Evolutionary conservation across 2,329 filamentous ascomycete genomes (phyloP), one percentile per base, ranked within the genome.

Genomic region (Alternaria alternata): DNA sequence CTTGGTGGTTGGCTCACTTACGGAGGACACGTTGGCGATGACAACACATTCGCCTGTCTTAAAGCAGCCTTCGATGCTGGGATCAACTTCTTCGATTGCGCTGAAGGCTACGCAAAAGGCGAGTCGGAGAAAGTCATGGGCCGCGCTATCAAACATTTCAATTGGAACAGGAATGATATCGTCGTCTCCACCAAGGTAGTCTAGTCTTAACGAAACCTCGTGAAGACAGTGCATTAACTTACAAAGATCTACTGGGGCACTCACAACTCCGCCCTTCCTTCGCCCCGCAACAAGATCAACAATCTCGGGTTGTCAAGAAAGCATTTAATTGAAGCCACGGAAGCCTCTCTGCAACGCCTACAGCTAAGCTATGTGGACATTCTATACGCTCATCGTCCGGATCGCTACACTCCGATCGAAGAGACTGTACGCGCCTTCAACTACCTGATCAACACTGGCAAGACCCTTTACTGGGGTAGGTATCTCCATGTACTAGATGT

Each of bases 401-500:
- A 92, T 73, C 83, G 87, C 8, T 81, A 86, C 47, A 91, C 88
- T 0, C 89, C 89, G 3, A 91, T 91, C 79, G 88, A 90, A 75
- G 89, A 91, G 80, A 87, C 85, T 2, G 88, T 91, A 38, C 86
- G 88, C 54, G 88, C 86, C 54, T 91, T 92, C 81, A 91, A 91
- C 81, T 83, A 90, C 75, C 78, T 91, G 54, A 90, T 92, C 74
- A 82, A 88, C 75, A 83, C 82, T 0, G 89, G 89, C 65, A 88
- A 90, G 79, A 86, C 87, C 3, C 86, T 91, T 64, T 88, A 89
- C 79, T 88, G 86, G 86, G 86, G 87, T 30, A 30, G 28, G 28
- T 30, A 30, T 30, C 28, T 30, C 28, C 28, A 30, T 30, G 28
- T 30, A 30, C 28, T 1, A 30, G 7, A 9, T 12, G 28, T 11